phyloP scores from a whole-genome alignment of 2,329 filamentous ascomycete species.

The Cadophora luteo-olivacea region DNA sequence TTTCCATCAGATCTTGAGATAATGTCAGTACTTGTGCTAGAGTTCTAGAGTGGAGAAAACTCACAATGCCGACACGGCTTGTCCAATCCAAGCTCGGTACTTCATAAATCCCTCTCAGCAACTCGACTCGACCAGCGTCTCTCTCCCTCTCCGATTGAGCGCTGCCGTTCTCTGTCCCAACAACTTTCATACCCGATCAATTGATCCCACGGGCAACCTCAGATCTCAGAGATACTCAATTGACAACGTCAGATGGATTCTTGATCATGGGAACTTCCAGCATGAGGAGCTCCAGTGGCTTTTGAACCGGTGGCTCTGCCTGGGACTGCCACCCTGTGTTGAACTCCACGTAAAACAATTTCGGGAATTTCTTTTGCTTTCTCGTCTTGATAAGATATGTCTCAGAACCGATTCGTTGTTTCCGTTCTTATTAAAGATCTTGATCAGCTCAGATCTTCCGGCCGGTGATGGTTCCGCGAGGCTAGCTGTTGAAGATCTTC shows the following conservation, averaged over 20 bases:
- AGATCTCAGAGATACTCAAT: background rate
- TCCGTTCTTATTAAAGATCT: constrained; percentile 1
- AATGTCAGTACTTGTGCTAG: background rate
- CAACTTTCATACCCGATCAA: constrained; percentile 21
- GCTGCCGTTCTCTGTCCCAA: background rate
- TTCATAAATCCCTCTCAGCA: constrained; percentile 18
- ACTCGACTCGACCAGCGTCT: background rate
- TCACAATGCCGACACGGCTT: constrained; percentile 24
- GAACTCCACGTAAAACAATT: background rate
- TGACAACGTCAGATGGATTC: background rate
- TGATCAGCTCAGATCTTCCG: background rate
- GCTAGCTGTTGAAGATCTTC: background rate
- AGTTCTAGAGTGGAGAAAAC: background rate
- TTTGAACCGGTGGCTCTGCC: background rate
- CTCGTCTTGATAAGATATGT: constrained; percentile 6
- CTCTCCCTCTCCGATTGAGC: constrained; percentile 9
- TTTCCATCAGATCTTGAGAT: constrained; percentile 4
- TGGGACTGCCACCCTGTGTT: background rate
- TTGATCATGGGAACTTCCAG: background rate
- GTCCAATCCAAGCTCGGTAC: constrained; percentile 23
- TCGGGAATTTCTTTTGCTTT: background rate
- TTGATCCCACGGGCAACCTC: background rate
- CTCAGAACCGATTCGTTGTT: background rate
- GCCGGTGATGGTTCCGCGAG: background rate
- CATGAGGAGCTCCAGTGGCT: background rate